Conservation (phyloP, 192 early-diverging fungal genomes). For the Coemansia sp. region DNA sequence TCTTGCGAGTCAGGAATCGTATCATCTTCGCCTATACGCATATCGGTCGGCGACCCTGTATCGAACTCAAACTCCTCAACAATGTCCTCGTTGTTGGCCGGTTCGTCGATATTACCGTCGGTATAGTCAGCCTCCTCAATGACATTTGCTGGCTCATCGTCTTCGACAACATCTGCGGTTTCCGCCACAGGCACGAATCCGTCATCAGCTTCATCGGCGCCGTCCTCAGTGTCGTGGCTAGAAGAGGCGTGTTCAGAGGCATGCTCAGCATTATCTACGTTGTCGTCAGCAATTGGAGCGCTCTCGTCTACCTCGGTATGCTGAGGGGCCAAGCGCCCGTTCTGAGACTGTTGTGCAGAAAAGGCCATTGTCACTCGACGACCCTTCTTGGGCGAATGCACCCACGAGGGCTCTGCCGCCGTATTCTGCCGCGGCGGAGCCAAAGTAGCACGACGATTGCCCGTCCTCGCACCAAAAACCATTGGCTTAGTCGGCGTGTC, state of each 20-base stretch:
- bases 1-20: slow-evolving; percentile 12
- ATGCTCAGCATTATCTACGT: not conserved
- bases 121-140: not conserved
- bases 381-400: slow-evolving; percentile 33
- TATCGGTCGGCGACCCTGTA: not conserved
- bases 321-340: not conserved
- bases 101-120: not conserved
- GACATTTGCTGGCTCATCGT: not conserved
- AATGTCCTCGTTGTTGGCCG: not conserved
- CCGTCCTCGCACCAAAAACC: not conserved
- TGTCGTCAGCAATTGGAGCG: not conserved
- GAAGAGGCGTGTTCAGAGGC: not conserved
- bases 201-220: slow-evolving; percentile 5
- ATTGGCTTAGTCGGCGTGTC: not conserved
- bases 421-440: slow-evolving; percentile 18
- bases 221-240: slow-evolving; percentile 8
- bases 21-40: slow-evolving; percentile 13
- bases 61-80: not conserved
- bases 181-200: not conserved
- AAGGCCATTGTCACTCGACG: slow-evolving; percentile 40
- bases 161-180: not conserved
- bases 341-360: not conserved
- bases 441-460: slow-evolving; percentile 31
- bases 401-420: slow-evolving; percentile 17
- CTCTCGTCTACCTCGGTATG: not conserved